Evolutionary conservation across 768 basidiomycete genomes (phyloP), one percentile per base, ranked within the genome.

Genomic region (Suillus ampliporus): DNA sequence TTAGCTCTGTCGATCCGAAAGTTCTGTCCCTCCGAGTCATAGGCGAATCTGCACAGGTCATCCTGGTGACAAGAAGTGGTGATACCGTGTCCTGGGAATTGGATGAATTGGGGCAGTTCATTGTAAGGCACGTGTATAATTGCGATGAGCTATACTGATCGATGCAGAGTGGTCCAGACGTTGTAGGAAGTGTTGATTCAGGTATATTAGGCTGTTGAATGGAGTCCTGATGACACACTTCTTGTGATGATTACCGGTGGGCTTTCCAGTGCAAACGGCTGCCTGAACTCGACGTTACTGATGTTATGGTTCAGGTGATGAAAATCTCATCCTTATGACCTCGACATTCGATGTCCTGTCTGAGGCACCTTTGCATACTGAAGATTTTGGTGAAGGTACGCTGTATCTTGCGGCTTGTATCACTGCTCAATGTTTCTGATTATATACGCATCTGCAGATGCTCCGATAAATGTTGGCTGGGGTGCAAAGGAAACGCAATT

Each of bases 401-500:
- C 21, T 58, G 50, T 37, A 17, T 15, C 44, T 51, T 2, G 26
- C 41, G 8, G 21, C 31, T 50, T 51, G 63, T 38, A 54, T 37
- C n/a, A n/a, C 37, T 15, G 5, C 14, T 57, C 31, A 6, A 8
- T 19, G 21, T 19, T 23, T 35, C 2, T 54, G 21, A 46, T 73
- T 43, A 68, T 50, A 56, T 63, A 35, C 68, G 51, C 43, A 41
- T 51, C 35, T 62, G 5, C 68, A 94, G 95, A 95, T 72, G 86
- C 89, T 28, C 93, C 92, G 3, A 94, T 98, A 69, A 94, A 96
- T 68, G 94, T 98, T 63, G 97, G 97, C 17, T 99, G 97, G 97
- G 97, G 97, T 44, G 92, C 92, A 2, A 97, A 96, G 71, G 84
- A 92, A 73, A 99, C 97, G 0, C 97, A 99, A 71, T 99, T 99